These are phyloP conservation scores for Penicillium sp. DNA, from an alignment of 2,329 filamentous ascomycete genomes.

Conservation along the genomic window DNA sequence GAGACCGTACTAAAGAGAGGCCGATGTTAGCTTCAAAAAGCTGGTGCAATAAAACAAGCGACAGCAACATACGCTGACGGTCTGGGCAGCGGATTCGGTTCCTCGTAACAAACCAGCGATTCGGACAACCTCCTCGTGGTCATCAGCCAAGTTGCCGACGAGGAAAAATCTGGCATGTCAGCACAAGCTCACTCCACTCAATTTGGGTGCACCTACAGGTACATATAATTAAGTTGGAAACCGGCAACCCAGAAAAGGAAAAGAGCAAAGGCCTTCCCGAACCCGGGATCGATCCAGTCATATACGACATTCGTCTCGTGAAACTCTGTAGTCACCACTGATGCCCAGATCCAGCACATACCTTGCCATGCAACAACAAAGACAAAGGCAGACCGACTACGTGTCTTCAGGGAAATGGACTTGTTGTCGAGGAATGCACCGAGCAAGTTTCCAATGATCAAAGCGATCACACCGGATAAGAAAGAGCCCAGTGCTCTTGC, in stretches of 20 bases:
- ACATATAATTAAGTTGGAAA: constrained; percentile 73
- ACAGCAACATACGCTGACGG: constrained; percentile 54
- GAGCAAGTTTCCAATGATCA: constrained; percentile 64
- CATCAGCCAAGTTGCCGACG: constrained; percentile 62
- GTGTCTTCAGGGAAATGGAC: constrained; percentile 52
- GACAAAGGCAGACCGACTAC: constrained; percentile 57
- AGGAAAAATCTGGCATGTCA: constrained; percentile 60
- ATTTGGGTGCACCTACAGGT: constrained; percentile 49
- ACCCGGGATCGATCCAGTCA: constrained; percentile 65
- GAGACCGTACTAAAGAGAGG: constrained; percentile 56
- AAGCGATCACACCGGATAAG: constrained; percentile 64
- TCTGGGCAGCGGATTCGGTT: constrained; percentile 71
- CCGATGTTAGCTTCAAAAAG: neutral
- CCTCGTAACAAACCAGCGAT: constrained; percentile 67
- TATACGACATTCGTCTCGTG: constrained; percentile 57
- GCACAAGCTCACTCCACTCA: neutral
- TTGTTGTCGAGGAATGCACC: constrained; percentile 65
- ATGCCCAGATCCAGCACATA: constrained; percentile 71
- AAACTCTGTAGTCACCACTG: constrained; percentile 63
- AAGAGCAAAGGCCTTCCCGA: constrained; percentile 64
- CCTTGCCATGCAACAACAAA: constrained; percentile 56
- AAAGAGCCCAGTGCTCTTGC: constrained; percentile 69
- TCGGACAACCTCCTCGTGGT: constrained; percentile 64
- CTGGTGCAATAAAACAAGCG: neutral
- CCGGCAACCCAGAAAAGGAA: constrained; percentile 66